Conservation (phyloP, 257 asterid species). For the Gentiana dahurica region DNA sequence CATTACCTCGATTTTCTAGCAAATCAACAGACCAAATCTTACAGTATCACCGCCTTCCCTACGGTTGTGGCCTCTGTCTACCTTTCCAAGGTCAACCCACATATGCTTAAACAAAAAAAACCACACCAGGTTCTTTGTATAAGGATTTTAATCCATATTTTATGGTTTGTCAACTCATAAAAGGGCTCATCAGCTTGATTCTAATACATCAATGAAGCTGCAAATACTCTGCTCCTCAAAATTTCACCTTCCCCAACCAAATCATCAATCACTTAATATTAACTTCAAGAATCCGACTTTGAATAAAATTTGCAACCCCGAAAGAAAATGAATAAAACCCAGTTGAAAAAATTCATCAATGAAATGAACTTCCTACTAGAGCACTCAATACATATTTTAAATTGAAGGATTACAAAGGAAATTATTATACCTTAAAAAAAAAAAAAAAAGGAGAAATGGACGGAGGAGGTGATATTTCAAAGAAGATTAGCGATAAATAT, state of each 20-base stretch:
- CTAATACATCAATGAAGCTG: not conserved
- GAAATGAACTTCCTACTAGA: not conserved
- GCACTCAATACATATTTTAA: not conserved
- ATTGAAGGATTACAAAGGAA: not conserved
- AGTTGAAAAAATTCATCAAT: conserved; percentile 8
- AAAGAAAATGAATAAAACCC: not conserved
- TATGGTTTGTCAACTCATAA: conserved; percentile 16
- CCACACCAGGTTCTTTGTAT: conserved; percentile 42
- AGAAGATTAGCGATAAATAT: not conserved
- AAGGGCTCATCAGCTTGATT: not conserved
- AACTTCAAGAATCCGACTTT: conserved; percentile 26
- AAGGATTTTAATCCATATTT: conserved; percentile 14
- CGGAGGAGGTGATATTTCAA: not conserved
- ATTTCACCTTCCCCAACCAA: conserved; percentile 7
- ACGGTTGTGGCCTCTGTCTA: conserved; percentile 33
- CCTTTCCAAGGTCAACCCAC: conserved; percentile 21
- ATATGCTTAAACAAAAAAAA: conserved; percentile 10
- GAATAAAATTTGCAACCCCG: conserved; percentile 9
- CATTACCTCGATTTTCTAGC: conserved; percentile 31
- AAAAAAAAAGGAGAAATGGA: too few relatives aligned
- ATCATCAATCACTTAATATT: conserved; percentile 13
- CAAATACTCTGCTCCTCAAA: conserved; percentile 1
- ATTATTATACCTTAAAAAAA: not conserved
- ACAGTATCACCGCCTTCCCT: conserved; percentile 66
- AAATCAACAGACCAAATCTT: conserved; percentile 34